These are phyloP conservation scores for Spergularia azorica DNA, from an alignment of 179 eudicot genomes.

Conservation along the genomic window DNA sequence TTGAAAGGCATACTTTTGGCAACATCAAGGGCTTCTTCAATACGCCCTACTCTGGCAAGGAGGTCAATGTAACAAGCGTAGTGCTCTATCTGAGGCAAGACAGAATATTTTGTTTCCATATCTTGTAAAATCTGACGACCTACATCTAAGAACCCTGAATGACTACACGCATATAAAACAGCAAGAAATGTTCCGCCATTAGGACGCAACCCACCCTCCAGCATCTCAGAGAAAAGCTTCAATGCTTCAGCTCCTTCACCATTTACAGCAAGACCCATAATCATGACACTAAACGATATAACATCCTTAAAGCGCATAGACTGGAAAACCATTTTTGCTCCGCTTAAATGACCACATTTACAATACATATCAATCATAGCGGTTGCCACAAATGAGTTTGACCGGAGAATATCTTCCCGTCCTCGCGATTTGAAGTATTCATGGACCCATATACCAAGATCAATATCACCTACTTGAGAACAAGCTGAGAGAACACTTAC, in stretches of 20 bases:
- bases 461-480: slow-evolving; percentile 74
- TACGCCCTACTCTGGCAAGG: slow-evolving; percentile 60
- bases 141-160: slow-evolving; percentile 61
- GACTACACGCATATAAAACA: slow-evolving; percentile 70
- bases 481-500: slow-evolving; percentile 83
- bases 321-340: slow-evolving; percentile 55
- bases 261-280: slow-evolving; percentile 79
- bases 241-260: slow-evolving; percentile 74
- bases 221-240: slow-evolving; percentile 45
- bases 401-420: slow-evolving; percentile 37
- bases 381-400: slow-evolving; percentile 64
- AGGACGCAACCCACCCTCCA: slow-evolving; percentile 41
- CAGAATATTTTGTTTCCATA: slow-evolving; percentile 38
- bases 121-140: slow-evolving; percentile 63
- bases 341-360: slow-evolving; percentile 65
- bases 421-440: slow-evolving; percentile 52
- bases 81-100: slow-evolving; percentile 61
- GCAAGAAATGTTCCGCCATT: slow-evolving; percentile 63
- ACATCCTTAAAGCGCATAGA: slow-evolving; percentile 57
- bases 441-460: slow-evolving; percentile 67
- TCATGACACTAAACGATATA: slow-evolving; percentile 73
- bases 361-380: slow-evolving; percentile 80
- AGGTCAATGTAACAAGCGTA: slow-evolving; percentile 82
- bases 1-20: slow-evolving; percentile 67
- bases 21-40: slow-evolving; percentile 74